Conservation (phyloP, 2,329 filamentous ascomycete genomes). For the Beauveria varroae region DNA sequence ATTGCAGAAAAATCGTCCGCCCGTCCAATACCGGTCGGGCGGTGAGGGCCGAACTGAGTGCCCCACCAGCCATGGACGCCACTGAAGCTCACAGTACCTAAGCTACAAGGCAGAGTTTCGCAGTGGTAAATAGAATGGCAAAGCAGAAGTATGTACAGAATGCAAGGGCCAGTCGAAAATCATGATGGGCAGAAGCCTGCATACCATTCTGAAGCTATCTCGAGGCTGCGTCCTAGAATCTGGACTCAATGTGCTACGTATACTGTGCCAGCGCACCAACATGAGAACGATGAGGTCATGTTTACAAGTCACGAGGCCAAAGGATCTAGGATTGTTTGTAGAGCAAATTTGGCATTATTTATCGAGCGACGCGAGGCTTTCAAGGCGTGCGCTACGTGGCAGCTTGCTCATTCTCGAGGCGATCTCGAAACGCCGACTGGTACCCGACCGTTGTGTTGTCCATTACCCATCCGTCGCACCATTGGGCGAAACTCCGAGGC, state of each 20-base stretch:
- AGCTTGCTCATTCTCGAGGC: slow-evolving; percentile 10
- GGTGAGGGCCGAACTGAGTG: slow-evolving; percentile 10
- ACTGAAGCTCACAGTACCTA: not conserved
- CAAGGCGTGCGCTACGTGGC: slow-evolving; percentile 8
- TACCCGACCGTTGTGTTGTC: slow-evolving; percentile 13
- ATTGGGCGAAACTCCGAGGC: slow-evolving; percentile 10
- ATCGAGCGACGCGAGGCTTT: slow-evolving; percentile 11
- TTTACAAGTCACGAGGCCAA: slow-evolving; percentile 7
- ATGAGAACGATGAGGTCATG: not conserved
- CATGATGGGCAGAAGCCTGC: too few relatives aligned
- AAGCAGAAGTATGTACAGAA: not conserved
- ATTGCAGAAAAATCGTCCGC: slow-evolving; percentile 17
- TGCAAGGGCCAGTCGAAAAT: too few relatives aligned
- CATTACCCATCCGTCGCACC: slow-evolving; percentile 13
- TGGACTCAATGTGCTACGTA: too few relatives aligned
- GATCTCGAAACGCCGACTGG: slow-evolving; percentile 11
- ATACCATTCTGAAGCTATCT: not conserved
- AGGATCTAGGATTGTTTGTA: not conserved
- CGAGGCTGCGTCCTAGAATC: not conserved
- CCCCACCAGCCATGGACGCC: slow-evolving; percentile 9
- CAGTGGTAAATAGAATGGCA: not conserved
- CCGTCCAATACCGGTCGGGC: slow-evolving; percentile 14
- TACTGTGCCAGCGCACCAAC: not conserved
- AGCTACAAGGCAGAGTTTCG: not conserved
- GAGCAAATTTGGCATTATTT: slow-evolving; percentile 12